Evolutionary conservation across 148 eudicot genomes (phyloP).

Genomic region (Chenopodium berlandieri): DNA sequence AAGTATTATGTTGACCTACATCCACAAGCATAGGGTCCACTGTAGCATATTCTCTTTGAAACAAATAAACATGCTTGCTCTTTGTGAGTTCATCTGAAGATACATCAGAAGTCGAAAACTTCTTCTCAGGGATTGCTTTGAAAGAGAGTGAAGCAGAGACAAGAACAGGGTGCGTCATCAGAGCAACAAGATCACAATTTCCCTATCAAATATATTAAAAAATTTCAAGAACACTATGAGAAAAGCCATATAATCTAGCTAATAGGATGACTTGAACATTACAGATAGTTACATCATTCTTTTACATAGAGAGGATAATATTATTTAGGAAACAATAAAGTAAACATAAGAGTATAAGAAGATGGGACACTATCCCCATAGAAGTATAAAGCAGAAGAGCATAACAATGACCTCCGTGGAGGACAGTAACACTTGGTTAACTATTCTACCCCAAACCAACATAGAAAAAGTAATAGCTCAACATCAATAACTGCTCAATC

Average conservation of each 20-base stretch:
- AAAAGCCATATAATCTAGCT: background rate
- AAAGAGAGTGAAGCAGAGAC: conserved; percentile 64
- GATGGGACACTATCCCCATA: background rate
- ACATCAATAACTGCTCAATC: background rate
- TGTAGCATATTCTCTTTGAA: conserved; percentile 93
- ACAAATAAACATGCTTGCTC: conserved; percentile 68
- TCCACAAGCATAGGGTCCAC: conserved; percentile 83
- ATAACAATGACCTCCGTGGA: no score
- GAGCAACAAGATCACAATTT: conserved; percentile 39
- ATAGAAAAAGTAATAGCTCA: no score
- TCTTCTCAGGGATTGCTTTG: conserved; percentile 53
- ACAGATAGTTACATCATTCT: background rate
- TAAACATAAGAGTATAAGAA: background rate
- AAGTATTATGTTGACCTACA: conserved; percentile 43
- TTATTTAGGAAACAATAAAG: background rate
- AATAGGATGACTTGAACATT: background rate
- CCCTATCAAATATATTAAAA: conserved; percentile 40
- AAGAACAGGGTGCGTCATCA: conserved; percentile 71
- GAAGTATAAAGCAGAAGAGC: background rate
- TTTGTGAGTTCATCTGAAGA: conserved; percentile 36
- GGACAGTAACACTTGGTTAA: no score
- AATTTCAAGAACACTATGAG: background rate
- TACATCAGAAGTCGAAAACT: conserved; percentile 42
- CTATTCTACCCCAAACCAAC: background rate
- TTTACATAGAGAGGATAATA: no score